A percentile compares a stretch with the other conserved stretches of the same genome.
phyloP scores from a whole-genome alignment of 2,329 filamentous ascomycete genomes.

The Calcarisporium arbuscula region DNA sequence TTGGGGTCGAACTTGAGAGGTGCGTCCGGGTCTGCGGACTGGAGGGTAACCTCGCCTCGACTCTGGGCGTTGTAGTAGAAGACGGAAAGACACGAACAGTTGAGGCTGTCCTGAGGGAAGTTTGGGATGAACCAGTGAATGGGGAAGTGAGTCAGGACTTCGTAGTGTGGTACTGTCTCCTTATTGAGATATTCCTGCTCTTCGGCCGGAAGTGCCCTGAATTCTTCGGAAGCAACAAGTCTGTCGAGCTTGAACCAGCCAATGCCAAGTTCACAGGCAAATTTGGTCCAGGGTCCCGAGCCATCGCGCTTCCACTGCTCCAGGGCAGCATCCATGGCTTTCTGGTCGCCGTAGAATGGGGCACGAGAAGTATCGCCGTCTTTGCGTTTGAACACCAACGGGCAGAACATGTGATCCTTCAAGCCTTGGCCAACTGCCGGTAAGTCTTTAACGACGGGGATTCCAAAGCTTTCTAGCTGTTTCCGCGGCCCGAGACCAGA shows the following conservation, averaged over 20 bases:
- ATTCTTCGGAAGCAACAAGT: conserved; percentile 38
- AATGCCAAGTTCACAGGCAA: conserved; percentile 30
- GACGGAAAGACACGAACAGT: conserved; percentile 36
- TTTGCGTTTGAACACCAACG: conserved; percentile 31
- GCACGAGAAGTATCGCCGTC: conserved; percentile 35
- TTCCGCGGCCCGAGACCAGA: conserved; percentile 32
- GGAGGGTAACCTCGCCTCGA: conserved; percentile 43
- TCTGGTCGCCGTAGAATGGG: conserved; percentile 36
- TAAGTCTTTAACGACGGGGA: conserved; percentile 27
- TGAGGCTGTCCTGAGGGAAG: conserved; percentile 26
- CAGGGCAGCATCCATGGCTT: conserved; percentile 36
- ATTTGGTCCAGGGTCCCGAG: conserved; percentile 32
- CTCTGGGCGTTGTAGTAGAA: conserved; percentile 41
- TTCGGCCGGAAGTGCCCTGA: conserved; percentile 37
- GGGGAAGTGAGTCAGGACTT: conserved; percentile 43
- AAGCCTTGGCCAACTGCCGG: conserved; percentile 33
- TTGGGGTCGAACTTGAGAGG: conserved; percentile 48
- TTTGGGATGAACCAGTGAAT: conserved; percentile 35
- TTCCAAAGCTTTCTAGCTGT: conserved; percentile 25
- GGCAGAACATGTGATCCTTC: conserved; percentile 32
- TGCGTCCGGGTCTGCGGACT: conserved; percentile 42
- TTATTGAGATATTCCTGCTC: conserved; percentile 38
- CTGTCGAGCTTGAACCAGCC: conserved; percentile 38
- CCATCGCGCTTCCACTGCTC: conserved; percentile 40
- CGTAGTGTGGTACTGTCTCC: conserved; percentile 50